Conservation (phyloP, 2,329 filamentous ascomycete species). For the Paecilomyces formosus region DNA sequence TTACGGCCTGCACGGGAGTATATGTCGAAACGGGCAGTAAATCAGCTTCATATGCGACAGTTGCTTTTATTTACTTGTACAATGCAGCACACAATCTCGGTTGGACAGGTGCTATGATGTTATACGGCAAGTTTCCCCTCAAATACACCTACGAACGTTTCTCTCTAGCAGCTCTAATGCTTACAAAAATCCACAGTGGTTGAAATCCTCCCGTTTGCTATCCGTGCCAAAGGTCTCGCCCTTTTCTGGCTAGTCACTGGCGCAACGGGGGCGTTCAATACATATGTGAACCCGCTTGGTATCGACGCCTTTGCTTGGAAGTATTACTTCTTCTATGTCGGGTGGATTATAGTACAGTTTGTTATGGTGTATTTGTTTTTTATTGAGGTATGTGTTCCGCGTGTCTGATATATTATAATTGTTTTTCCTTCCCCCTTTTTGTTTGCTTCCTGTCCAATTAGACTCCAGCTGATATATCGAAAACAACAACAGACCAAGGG, state of each 20-base stretch:
- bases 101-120: neutral
- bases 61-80: constrained; percentile 47
- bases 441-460: too few relatives aligned
- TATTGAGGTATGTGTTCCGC: neutral
- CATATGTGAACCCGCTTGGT: constrained; percentile 15
- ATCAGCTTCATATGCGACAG: constrained; percentile 23
- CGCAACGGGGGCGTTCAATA: constrained; percentile 13
- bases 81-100: neutral
- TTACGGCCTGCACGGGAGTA: constrained; percentile 2
- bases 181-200: constrained; percentile 17
- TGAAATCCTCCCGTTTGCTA: constrained; percentile 17
- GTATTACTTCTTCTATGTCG: constrained; percentile 8
- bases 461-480: too few relatives aligned
- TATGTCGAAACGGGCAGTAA: constrained; percentile 1
- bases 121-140: neutral
- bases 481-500: constrained; percentile 1
- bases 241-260: constrained; percentile 11
- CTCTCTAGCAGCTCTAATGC: neutral
- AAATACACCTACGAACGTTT: neutral
- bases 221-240: constrained; percentile 17
- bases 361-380: neutral
- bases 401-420: neutral
- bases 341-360: neutral
- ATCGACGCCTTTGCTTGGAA: constrained; percentile 14
- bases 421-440: neutral